A percentile compares a stretch with the other conserved stretches of the same genome.
phyloP scores from a whole-genome alignment of 2,329 filamentous ascomycete genomes.

The Epichloe gansuensis region DNA sequence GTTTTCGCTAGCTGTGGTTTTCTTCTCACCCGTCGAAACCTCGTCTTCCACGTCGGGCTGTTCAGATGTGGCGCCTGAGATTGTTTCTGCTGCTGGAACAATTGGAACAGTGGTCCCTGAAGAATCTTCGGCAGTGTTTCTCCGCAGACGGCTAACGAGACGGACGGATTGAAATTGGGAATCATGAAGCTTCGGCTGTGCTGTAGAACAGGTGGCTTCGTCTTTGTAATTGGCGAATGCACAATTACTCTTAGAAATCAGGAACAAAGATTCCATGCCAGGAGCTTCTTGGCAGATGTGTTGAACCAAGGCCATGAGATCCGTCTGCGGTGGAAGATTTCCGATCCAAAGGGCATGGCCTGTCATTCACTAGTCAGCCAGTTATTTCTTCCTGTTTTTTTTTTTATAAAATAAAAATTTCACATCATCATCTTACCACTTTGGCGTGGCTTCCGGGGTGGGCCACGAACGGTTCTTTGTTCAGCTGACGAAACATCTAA shows the following conservation, averaged over 20 bases:
- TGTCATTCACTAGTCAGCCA: slow-evolving; percentile 10
- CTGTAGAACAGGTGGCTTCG: slow-evolving; percentile 59
- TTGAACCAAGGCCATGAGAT: slow-evolving; percentile 72
- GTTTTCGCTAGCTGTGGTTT: slow-evolving; percentile 2
- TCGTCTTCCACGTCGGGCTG: neutral
- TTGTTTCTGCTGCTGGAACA: slow-evolving; percentile 32
- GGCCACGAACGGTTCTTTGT: slow-evolving; percentile 20
- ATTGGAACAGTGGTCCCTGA: slow-evolving; percentile 39
- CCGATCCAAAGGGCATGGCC: slow-evolving; percentile 94
- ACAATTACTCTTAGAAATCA: slow-evolving; percentile 95
- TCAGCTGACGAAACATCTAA: slow-evolving; percentile 7
- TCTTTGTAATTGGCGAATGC: slow-evolving; percentile 92
- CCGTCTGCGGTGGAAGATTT: slow-evolving; percentile 75
- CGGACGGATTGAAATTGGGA: slow-evolving; percentile 77
- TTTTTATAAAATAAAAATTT: no score
- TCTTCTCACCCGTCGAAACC: slow-evolving; percentile 1
- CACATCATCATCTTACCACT: slow-evolving; percentile 37
- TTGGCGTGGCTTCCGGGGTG: slow-evolving; percentile 35
- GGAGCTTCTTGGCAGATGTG: slow-evolving; percentile 73
- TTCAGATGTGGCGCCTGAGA: slow-evolving; percentile 1
- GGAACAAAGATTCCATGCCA: slow-evolving; percentile 75
- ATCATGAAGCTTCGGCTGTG: slow-evolving; percentile 78
- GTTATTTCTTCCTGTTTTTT: neutral
- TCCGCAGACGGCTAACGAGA: slow-evolving; percentile 71
- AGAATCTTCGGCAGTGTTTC: slow-evolving; percentile 34